These are phyloP conservation scores for Fusarium nygamai DNA, from an alignment of 2,329 filamentous ascomycete genomes.

Conservation along the genomic window DNA sequence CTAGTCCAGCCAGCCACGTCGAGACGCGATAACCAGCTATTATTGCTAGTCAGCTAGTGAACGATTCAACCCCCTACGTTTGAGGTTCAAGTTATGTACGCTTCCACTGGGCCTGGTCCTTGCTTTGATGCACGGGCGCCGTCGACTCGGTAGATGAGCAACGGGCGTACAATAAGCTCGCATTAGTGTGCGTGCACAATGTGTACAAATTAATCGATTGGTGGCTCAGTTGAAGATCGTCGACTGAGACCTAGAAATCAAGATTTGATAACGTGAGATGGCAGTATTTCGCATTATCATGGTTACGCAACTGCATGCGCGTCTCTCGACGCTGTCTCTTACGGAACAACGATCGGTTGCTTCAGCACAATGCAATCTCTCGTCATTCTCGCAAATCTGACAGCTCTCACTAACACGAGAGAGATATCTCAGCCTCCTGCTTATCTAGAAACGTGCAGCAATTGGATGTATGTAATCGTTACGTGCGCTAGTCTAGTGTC, in stretches of 20 bases:
- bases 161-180: slow-evolving; percentile 22
- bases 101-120: slow-evolving; percentile 17
- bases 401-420: not conserved
- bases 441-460: slow-evolving; percentile 26
- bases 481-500: slow-evolving; percentile 35
- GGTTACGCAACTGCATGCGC: not conserved
- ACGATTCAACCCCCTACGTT: not conserved
- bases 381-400: slow-evolving; percentile 3
- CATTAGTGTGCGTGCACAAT: slow-evolving; percentile 5
- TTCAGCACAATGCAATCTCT: not conserved
- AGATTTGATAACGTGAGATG: not conserved
- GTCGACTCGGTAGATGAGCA: slow-evolving; percentile 24
- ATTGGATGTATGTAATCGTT: slow-evolving; percentile 39
- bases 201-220: not conserved
- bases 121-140: slow-evolving; percentile 22
- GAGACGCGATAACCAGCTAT: slow-evolving; percentile 14
- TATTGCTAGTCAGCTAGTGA: not conserved
- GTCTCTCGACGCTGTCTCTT: not conserved
- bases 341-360: not conserved
- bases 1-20: slow-evolving; percentile 22
- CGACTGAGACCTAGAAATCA: not conserved
- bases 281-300: not conserved
- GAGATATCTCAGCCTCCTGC: slow-evolving; percentile 8
- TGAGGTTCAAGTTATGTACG: not conserved
- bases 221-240: not conserved